A percentile compares a stretch with the other conserved stretches of the same genome.
Evolutionary conservation across 495 filamentous ascomycete genomes (phyloP).

Genomic region (Neurospora tetraspora): DNA sequence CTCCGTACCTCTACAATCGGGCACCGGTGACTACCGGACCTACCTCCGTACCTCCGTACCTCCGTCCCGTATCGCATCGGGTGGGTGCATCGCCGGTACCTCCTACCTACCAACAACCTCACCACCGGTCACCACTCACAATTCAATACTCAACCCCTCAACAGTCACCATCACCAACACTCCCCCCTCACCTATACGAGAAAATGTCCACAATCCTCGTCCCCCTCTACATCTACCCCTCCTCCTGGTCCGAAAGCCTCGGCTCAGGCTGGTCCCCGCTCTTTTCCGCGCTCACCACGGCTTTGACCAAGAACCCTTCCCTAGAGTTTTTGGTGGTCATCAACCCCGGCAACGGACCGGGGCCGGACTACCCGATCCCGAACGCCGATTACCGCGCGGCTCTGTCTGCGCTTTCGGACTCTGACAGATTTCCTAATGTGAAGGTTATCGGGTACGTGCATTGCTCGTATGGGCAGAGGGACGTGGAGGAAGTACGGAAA

Average conservation of each 20-base stretch:
- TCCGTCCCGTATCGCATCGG: not conserved
- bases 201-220: slow-evolving; percentile 26
- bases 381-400: slow-evolving; percentile 43
- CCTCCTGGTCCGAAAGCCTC: slow-evolving; percentile 19
- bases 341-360: slow-evolving; percentile 48
- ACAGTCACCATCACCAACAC: not conserved
- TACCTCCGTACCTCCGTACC: too few relatives aligned
- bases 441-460: slow-evolving; percentile 46
- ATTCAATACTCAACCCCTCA: not conserved
- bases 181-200: not conserved
- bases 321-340: slow-evolving; percentile 44
- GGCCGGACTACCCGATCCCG: slow-evolving; percentile 27
- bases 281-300: slow-evolving; percentile 21
- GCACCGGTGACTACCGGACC: too few relatives aligned
- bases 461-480: slow-evolving; percentile 38
- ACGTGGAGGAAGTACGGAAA: slow-evolving; percentile 25
- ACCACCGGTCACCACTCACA: too few relatives aligned
- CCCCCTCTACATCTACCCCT: slow-evolving; percentile 48
- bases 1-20: too few relatives aligned
- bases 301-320: slow-evolving; percentile 25
- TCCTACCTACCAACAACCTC: not conserved
- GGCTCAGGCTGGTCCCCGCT: slow-evolving; percentile 35
- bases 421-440: slow-evolving; percentile 30
- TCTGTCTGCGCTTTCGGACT: slow-evolving; percentile 31
- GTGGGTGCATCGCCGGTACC: not conserved